These are phyloP conservation scores for Orobanche coerulescens DNA, from an alignment of 257 asterid genomes.

Conservation along the genomic window DNA sequence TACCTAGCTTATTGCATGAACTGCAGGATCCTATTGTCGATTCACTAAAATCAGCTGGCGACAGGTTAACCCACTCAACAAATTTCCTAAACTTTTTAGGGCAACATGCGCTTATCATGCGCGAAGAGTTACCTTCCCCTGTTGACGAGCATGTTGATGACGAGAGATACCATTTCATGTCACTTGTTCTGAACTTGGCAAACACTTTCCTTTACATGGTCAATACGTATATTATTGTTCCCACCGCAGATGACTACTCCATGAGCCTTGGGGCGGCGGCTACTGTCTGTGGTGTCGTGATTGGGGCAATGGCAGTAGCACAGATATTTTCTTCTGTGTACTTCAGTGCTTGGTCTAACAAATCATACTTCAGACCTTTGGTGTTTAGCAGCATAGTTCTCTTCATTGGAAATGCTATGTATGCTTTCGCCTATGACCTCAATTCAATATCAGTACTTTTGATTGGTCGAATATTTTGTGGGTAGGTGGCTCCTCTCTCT, in stretches of 20 bases:
- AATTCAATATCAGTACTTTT: conserved; percentile 65
- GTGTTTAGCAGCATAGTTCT: conserved; percentile 88
- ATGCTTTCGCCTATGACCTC: conserved; percentile 87
- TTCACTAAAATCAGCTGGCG: conserved; percentile 69
- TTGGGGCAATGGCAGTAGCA: conserved; percentile 98
- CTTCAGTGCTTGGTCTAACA: conserved; percentile 99
- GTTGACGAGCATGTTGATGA: conserved; percentile 65
- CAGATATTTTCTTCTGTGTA: conserved; percentile 96
- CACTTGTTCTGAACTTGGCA: conserved; percentile 83
- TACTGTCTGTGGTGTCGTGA: conserved; percentile 93
- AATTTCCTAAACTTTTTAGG: conserved; percentile 83
- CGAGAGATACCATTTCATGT: conserved; percentile 78
- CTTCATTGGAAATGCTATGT: conserved; percentile 61
- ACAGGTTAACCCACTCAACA: conserved; percentile 78
- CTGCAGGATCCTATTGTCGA: conserved; percentile 89
- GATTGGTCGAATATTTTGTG: conserved; percentile 82
- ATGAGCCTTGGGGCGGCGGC: conserved; percentile 98
- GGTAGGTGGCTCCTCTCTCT: conserved; percentile 39
- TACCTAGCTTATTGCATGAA: conserved; percentile 19
- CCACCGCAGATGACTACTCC: conserved; percentile 98
- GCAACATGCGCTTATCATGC: conserved; percentile 98
- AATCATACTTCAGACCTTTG: conserved; percentile 83
- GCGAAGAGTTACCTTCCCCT: conserved; percentile 70
- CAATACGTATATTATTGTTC: conserved; percentile 93
- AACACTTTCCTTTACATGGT: conserved; percentile 97